phyloP scores from a whole-genome alignment of 139 green algal genomes.

The Chlamydomonas eustigma region DNA sequence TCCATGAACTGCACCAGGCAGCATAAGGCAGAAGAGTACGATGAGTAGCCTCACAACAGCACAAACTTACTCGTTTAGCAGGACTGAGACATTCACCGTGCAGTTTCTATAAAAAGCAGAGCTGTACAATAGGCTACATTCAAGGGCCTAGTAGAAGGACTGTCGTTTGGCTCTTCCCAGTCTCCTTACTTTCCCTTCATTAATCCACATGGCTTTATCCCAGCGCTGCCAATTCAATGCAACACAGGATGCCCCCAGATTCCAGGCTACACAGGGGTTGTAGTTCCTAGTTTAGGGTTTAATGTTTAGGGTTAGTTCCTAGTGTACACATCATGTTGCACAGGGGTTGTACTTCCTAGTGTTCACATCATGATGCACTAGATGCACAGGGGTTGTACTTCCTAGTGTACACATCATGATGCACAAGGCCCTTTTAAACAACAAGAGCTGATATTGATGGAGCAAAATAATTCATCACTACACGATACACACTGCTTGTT shows the following conservation, averaged over 20 bases:
- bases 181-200: conserved; percentile 25
- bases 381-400: too few species aligned
- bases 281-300: conserved; percentile 7
- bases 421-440: too few species aligned
- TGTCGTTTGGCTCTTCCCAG: too few species aligned
- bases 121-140: too few species aligned
- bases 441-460: too few species aligned
- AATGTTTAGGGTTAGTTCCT: not conserved
- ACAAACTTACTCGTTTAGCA: not conserved
- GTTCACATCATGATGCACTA: too few species aligned
- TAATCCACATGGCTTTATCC: conserved; percentile 33
- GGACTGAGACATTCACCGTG: not conserved
- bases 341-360: too few species aligned
- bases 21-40: not conserved
- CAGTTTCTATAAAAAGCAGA: not conserved
- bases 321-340: not conserved
- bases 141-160: too few species aligned
- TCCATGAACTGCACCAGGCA: conserved; percentile 26
- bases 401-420: too few species aligned
- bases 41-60: not conserved
- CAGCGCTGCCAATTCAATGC: conserved; percentile 46
- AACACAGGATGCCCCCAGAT: conserved; percentile 18
- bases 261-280: conserved; percentile 21
- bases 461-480: too few species aligned
- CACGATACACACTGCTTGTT: too few species aligned